Evolutionary conservation across 129 eudicot genomes (phyloP).

Genomic region (Glebionis coronaria): DNA sequence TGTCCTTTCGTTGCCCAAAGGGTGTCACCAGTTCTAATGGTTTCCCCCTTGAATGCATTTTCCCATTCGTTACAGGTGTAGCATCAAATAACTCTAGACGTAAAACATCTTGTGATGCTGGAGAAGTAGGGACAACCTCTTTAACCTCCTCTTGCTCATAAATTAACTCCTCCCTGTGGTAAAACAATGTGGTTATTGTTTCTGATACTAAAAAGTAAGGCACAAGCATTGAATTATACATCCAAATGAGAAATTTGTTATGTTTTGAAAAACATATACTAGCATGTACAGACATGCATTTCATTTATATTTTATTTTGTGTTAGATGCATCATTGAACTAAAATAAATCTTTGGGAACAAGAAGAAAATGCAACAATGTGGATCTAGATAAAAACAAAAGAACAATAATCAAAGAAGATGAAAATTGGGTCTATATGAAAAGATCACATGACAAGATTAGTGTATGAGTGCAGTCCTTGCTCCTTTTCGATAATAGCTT

Average conservation of each 20-base stretch:
- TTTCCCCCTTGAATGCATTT: conserved; percentile 41
- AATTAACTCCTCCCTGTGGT: conserved; percentile 51
- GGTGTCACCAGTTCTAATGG: conserved; percentile 71
- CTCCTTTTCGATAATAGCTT: conserved; percentile 60
- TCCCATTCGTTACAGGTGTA: conserved; percentile 51
- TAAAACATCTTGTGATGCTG: conserved; percentile 35
- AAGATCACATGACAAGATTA: conserved; percentile 75
- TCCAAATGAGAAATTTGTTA: background rate
- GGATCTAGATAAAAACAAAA: background rate
- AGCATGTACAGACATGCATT: conserved; percentile 1
- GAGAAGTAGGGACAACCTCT: conserved; percentile 58
- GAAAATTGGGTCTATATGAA: background rate
- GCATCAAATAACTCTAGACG: conserved; percentile 49
- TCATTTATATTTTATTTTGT: background rate
- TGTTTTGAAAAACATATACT: background rate
- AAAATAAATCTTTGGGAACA: background rate
- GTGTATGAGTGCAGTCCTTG: conserved; percentile 78
- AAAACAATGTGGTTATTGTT: conserved; percentile 13
- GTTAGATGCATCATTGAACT: background rate
- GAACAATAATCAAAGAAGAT: background rate
- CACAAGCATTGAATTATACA: background rate
- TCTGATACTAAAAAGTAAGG: background rate
- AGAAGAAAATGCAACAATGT: conserved; percentile 7
- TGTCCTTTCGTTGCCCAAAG: conserved; percentile 81
- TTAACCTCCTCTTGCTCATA: conserved; percentile 52